Evolutionary conservation across 1,284 basidiomycete genomes (phyloP), one percentile per base, ranked within the genome.

Genomic region (Cystobasidiaceae sp.): DNA sequence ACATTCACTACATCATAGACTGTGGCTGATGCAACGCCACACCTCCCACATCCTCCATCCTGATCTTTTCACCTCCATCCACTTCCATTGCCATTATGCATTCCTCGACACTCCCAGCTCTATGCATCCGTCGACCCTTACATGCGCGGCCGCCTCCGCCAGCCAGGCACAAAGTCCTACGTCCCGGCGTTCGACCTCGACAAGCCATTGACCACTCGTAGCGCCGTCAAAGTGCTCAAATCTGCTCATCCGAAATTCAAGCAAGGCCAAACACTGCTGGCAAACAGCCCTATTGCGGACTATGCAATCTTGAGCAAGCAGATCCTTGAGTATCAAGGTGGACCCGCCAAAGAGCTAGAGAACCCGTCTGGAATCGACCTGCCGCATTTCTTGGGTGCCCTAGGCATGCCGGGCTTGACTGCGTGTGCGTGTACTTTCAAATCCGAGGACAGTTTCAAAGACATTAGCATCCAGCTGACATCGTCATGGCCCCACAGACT

Each of bases 381-480:
- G 49, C 78, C 79, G 0, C 75, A 76, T 3, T 84, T 81, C 71
- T 61, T 82, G n/a, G 82, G 82, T 4, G 79, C 77, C 0, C 72
- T 79, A 0, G 83, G 84, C 7, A 77, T 80, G 78, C 75, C 80
- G 21, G 79, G 78, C 69, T 33, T 65, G 19, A 44, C 45, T 21
- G 41, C 49, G 17, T 60, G 37, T 54, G 30, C 37, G 51, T 37
- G n/a, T n/a, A 19, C 13, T 34, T 49, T 25, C 28, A 15, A 30
- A 15, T 57, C n/a, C n/a, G n/a, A n/a, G n/a, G n/a, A n/a, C n/a
- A n/a, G n/a, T n/a, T n/a, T n/a, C n/a, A 23, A 25, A 4, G 13
- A 13, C 19, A 21, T 25, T 25, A 46, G 27, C 17, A 41, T 34
- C 25, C 9, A 11, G 13, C 52, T 34, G n/a, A 19, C 51, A 65